Conservation (phyloP, 2,329 filamentous ascomycete species). For the Endocalyx cinctus region DNA sequence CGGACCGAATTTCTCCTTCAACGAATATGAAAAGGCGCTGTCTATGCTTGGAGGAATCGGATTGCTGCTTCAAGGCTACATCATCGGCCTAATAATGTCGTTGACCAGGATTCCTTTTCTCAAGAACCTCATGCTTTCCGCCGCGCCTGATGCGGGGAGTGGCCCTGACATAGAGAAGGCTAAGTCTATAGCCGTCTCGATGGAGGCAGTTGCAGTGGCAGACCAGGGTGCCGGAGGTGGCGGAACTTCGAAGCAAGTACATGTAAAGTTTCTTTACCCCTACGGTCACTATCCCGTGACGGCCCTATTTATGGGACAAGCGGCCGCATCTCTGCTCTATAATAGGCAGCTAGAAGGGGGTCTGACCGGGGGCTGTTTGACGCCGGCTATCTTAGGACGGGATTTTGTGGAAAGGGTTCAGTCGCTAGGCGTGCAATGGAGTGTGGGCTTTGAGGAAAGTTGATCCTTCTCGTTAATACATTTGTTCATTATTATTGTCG, state of each 20-base stretch:
- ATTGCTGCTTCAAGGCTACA: slow-evolving; percentile 2
- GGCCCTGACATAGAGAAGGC: slow-evolving; percentile 14
- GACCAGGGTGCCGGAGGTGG: slow-evolving; percentile 7
- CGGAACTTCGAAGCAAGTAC: slow-evolving; percentile 2
- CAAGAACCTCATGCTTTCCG: neutral
- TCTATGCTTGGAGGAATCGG: slow-evolving; percentile 8
- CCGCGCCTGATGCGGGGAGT: neutral
- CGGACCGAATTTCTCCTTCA: slow-evolving; percentile 14
- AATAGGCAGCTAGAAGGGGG: slow-evolving; percentile 9
- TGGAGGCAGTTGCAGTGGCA: slow-evolving; percentile 14
- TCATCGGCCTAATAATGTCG: slow-evolving; percentile 4
- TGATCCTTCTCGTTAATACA: neutral
- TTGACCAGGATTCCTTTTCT: slow-evolving; percentile 1
- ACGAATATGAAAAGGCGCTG: slow-evolving; percentile 12
- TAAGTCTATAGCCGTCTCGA: slow-evolving; percentile 3
- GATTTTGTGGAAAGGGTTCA: slow-evolving; percentile 7
- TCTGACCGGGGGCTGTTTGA: slow-evolving; percentile 12
- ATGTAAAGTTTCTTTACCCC: slow-evolving; percentile 12
- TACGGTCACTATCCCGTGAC: slow-evolving; percentile 14
- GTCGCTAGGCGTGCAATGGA: neutral
- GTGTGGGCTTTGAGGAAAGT: neutral
- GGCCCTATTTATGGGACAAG: slow-evolving; percentile 14
- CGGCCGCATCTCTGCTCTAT: slow-evolving; percentile 16
- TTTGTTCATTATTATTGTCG: too few species aligned
- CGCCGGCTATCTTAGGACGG: slow-evolving; percentile 13